These are phyloP conservation scores for Globisporangium cederbergense DNA, from an alignment of 352 stramenopile species.

Conservation along the genomic window DNA sequence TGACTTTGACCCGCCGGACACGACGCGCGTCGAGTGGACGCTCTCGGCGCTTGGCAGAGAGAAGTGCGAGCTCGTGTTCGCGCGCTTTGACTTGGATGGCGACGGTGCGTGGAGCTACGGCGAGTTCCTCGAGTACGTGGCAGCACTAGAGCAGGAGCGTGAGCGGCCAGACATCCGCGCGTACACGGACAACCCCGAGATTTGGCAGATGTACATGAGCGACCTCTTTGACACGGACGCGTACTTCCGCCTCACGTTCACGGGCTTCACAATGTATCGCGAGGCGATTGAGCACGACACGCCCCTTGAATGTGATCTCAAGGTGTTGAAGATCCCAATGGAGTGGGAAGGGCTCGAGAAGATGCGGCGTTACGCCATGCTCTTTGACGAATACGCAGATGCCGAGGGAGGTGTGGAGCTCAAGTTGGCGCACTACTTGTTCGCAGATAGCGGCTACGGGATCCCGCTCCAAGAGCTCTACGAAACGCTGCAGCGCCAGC, in stretches of 20 bases:
- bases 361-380: conserved; percentile 18
- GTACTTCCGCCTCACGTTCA: conserved; percentile 41
- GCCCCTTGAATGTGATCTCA: conserved; percentile 40
- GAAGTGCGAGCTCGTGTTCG: conserved; percentile 51
- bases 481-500: conserved; percentile 35
- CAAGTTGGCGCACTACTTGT: conserved; percentile 44
- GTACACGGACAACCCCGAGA: conserved; percentile 34
- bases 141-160: conserved; percentile 25
- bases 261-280: conserved; percentile 55
- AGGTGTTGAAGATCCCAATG: conserved; percentile 32
- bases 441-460: conserved; percentile 36
- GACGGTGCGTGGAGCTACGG: conserved; percentile 50
- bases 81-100: conserved; percentile 47
- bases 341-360: conserved; percentile 33
- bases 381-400: conserved; percentile 58
- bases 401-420: conserved; percentile 28
- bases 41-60: conserved; percentile 36
- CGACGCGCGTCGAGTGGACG: conserved; percentile 28
- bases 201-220: conserved; percentile 68
- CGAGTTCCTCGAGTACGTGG: conserved; percentile 65
- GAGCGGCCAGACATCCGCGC: conserved; percentile 27
- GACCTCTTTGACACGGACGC: conserved; percentile 44
- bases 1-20: conserved; percentile 45
- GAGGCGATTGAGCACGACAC: conserved; percentile 42
- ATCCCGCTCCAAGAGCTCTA: conserved; percentile 33